Percentiles rank a stretch among this genome's conserved stretches.
phyloP scores from a whole-genome alignment of 176 grass and related monocot genomes.

The Neostapfia colusana region DNA sequence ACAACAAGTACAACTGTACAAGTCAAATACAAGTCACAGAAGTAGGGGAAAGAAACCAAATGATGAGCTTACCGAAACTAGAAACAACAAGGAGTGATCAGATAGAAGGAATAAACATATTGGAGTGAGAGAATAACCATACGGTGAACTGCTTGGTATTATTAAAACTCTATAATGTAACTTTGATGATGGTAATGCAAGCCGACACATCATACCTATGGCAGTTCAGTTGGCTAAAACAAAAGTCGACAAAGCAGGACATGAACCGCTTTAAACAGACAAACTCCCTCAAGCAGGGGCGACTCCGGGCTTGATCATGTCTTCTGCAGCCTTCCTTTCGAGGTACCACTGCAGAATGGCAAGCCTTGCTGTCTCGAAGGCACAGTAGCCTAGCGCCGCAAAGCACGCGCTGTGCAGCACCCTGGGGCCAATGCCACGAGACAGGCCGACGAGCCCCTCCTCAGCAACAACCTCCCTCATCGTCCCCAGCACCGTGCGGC shows the following conservation, averaged over 20 bases:
- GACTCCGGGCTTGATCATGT: conserved; percentile 8
- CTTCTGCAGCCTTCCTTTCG: conserved; percentile 32
- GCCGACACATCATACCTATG: conserved; percentile 23
- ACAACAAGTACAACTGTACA: neutral
- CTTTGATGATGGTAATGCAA: neutral
- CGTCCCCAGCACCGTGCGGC: conserved; percentile 61
- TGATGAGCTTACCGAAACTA: neutral
- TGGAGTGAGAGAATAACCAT: neutral
- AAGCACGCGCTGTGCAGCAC: conserved; percentile 96
- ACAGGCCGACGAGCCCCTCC: conserved; percentile 71
- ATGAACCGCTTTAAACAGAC: neutral
- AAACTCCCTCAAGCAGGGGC: neutral
- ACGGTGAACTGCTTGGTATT: conserved; percentile 5
- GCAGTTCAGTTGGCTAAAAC: conserved; percentile 4
- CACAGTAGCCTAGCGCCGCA: conserved; percentile 74
- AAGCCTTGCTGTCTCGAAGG: conserved; percentile 82
- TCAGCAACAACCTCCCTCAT: conserved; percentile 76
- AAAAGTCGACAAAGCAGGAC: conserved; percentile 25
- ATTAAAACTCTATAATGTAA: conserved; percentile 41
- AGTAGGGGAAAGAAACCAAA: neutral
- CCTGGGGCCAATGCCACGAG: conserved; percentile 69
- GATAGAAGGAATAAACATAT: neutral
- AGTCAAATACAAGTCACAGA: neutral
- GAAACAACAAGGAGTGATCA: neutral
- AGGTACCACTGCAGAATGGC: conserved; percentile 63